Base-by-base conservation (phyloP, 768 basidiomycete genomes). In the Myochromella boudieri region DNA sequence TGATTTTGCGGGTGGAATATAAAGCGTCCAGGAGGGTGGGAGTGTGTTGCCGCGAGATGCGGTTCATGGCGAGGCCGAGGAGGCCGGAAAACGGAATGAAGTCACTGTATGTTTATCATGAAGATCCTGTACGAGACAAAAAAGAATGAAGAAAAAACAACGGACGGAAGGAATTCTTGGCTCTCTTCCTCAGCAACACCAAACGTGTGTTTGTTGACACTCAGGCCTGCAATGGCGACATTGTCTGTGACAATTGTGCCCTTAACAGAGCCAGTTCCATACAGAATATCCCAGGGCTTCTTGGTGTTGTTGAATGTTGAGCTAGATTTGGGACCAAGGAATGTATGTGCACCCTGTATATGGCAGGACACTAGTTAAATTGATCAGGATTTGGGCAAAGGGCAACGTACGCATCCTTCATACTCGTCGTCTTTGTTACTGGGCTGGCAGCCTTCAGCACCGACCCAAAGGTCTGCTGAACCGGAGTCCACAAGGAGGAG, bases 381-480 rank as follows among this genome's bases (percentile, higher is more conserved):
- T 12, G 14, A 24, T 11, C 15, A 14, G 9, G 37, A 45, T 22
- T 22, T 9, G 26, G n/a, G 6, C 26, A 40, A 12, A 14, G 18
- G 6, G 43, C 4, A 15, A 37, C 53, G 6, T 48, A 57, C 58
- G 42, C 58, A 60, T 12, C 47, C 43, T 29, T 31, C 40, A 17
- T 44, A 34, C 17, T 50, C 49, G 18, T 33, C 36, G 12, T 34
- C 39, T 3, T 64, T 66, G 15, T 55, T 54, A 22, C 62, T 54
- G 17, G 62, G 61, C 15, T 60, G 61, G 48, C 81, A 82, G 15
- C 59, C 61, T 49, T 78, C 77, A 14, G 71, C 65, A 3, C 67
- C 69, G 22, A 80, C 77, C 80, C 82, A 84, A 43, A 80, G 68
- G 60, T 85, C 83, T 0, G 80, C 76, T 4, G 80, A 81, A 18